Base-by-base conservation (phyloP, 345 rosid species). In the Rubroshorea leprosula region DNA sequence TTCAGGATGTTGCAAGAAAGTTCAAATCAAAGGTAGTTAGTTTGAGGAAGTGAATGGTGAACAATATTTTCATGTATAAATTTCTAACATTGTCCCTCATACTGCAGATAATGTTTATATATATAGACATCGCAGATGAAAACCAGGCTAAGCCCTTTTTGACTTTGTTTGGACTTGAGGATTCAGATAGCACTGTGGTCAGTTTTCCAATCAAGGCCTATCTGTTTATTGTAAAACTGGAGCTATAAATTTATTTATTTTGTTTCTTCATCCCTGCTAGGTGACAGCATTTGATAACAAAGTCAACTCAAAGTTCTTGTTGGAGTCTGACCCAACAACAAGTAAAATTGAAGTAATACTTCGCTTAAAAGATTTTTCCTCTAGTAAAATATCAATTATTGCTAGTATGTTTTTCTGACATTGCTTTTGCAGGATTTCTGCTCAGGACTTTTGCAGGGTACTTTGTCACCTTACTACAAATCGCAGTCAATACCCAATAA, bases 131-230 rank as follows among this genome's bases (percentile, higher is more conserved):
- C 21, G 26, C 68, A 17, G 87, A 87, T 45, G 91, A 85, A 70
- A 82, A 90, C 75, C 79, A 77, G 29, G 97, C 97, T 43, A 87
- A 85, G 77, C 91, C 96, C 60, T 85, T 83, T 81, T 79, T 90
- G 68, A 83, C 87, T 58, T 69, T 90, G 51, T 80, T 77, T 51
- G 96, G 97, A 55, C 79, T 87, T 51, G 89, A 90, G 76, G 83
- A 79, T 49, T 57, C 89, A 35, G 68, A 79, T 41, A 65, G 76
- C 48, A 73, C 74, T 5, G 73, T 80, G 83, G 97, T 90, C 57
- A 68, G 91, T 66, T 43, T 60, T 55, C 43, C 13, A 18, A 65
- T 57, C 9, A 17, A 26, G 45, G 27, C 21, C 21, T 46, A 44
- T 51, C 19, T 59, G 22, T 60, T 29, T 23, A 5, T 49, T 25